Evolutionary conservation across 164 flowering plant genomes (phyloP), one percentile per base, ranked within the genome.

Genomic region (Magnolia kwangsiensis): DNA sequence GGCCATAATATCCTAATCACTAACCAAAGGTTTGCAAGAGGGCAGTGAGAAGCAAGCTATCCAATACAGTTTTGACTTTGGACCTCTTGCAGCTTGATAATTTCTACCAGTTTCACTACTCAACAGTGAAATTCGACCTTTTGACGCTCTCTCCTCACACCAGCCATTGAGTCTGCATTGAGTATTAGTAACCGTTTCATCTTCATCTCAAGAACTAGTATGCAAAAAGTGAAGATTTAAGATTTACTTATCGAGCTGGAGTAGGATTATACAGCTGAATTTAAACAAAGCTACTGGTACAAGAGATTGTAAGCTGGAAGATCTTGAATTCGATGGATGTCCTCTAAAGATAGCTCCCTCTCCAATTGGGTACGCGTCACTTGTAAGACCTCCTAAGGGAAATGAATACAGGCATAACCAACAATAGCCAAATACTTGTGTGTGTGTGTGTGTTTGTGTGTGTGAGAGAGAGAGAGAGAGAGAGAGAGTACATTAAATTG

Each of bases 291-390:
- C 81, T 90, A 91, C 69, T 84, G 86, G 81, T 85, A 91, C 88
- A 95, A 82, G 69, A 95, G 83, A 80, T 92, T 91, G 85, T 89
- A 89, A 66, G 99, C 99, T 27, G 99, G 99, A 67, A 95, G 76
- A 81, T 95, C 98, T 69, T 82, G 85, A 77, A 95, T 89, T 65
- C 86, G 86, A 74, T 83, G 86, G 55, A 90, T 70, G 77, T 95
- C 98, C 75, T 93, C 98, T 79, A 95, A 82, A 24, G 90, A 84
- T 58, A 95, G 82, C 79, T 95, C 98, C 80, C 99, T 87, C 79
- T 95, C 96, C 81, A 95, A 73, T 77, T 93, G 99, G 31, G 78
- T 86, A 77, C 97, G 77, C 8, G 98, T 93, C 29, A 79, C 90
- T 80, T 85, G 90, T 81, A 95, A 74, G 51, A 95, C 99, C 81